Evolutionary conservation across 225 moss, liverwort and hornwort species (phyloP).

Genomic region (Sphagnum contortum): DNA sequence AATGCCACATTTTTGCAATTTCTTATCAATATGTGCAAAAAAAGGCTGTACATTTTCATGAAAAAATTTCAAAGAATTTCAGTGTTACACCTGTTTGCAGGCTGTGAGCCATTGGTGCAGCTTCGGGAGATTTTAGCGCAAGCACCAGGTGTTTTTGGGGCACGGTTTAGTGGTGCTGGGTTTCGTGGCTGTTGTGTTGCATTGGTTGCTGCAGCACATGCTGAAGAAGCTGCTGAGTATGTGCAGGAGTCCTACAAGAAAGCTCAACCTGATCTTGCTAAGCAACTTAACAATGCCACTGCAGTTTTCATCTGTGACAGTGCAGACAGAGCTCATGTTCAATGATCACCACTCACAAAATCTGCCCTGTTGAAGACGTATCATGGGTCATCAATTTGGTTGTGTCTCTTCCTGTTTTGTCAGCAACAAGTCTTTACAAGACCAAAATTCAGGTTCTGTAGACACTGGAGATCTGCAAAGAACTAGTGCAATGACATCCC

Average conservation of each 20-base stretch:
- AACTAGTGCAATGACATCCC: too few species aligned
- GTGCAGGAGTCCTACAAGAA: slow-evolving; percentile 38
- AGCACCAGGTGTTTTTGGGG: slow-evolving; percentile 86
- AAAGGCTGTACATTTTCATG: too few species aligned
- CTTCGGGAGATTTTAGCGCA: slow-evolving; percentile 67
- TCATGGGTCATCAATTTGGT: too few species aligned
- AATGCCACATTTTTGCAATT: too few species aligned
- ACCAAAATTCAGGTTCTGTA: too few species aligned
- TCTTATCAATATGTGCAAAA: too few species aligned
- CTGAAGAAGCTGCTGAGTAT: slow-evolving; percentile 58
- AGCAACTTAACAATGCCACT: slow-evolving; percentile 45
- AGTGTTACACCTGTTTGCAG: slow-evolving; percentile 16
- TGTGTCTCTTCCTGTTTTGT: too few species aligned
- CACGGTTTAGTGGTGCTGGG: slow-evolving; percentile 95
- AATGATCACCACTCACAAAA: background rate
- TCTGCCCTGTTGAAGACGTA: too few species aligned
- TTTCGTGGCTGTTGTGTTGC: slow-evolving; percentile 98
- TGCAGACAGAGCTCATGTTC: slow-evolving; percentile 57
- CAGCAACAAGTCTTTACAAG: too few species aligned
- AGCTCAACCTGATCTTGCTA: slow-evolving; percentile 70
- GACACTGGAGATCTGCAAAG: too few species aligned
- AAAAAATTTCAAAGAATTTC: too few species aligned
- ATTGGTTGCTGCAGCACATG: slow-evolving; percentile 63
- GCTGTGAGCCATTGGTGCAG: slow-evolving; percentile 83
- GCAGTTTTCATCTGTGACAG: slow-evolving; percentile 65